These are phyloP conservation scores for Selenicereus undatus DNA, from an alignment of 148 eudicot genomes.

Conservation along the genomic window DNA sequence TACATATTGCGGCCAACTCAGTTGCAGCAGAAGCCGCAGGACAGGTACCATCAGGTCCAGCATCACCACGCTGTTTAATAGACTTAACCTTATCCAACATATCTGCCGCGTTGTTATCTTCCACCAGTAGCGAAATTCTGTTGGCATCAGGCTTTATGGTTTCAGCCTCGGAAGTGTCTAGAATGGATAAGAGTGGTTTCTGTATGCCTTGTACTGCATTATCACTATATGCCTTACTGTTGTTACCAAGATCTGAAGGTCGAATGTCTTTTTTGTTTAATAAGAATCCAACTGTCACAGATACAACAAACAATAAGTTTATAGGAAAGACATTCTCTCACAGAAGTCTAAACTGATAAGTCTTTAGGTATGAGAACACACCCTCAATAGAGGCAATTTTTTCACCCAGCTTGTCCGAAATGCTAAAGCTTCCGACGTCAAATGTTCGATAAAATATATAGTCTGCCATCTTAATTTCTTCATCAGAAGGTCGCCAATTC, in stretches of 20 bases:
- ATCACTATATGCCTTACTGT: conserved; percentile 23
- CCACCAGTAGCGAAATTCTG: conserved; percentile 4
- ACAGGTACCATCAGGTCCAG: conserved; percentile 17
- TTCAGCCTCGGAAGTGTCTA: conserved; percentile 21
- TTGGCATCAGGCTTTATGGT: conserved; percentile 10
- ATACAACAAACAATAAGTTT: conserved; percentile 29
- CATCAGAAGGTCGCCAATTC: conserved; percentile 56
- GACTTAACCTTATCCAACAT: conserved; percentile 8
- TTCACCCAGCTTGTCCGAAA: conserved; percentile 58
- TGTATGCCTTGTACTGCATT: conserved; percentile 19
- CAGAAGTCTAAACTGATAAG: conserved; percentile 15
- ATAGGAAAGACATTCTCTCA: conserved; percentile 8
- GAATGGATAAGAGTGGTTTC: conserved; percentile 12
- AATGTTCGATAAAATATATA: conserved; percentile 69
- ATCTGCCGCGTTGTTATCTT: conserved; percentile 12
- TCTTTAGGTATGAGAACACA: conserved; percentile 30
- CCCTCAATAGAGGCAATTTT: conserved; percentile 49
- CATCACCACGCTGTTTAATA: conserved; percentile 13
- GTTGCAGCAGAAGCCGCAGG: neutral
- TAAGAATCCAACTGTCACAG: conserved; percentile 57
- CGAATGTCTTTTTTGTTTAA: conserved; percentile 49
- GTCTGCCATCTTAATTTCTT: conserved; percentile 55
- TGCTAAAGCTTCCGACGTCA: conserved; percentile 44
- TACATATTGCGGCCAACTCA: neutral
- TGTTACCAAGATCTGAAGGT: conserved; percentile 23